A percentile compares a stretch with the other conserved stretches of the same genome.
These are phyloP conservation scores for Ogataea degrootiae DNA, from an alignment of 805 yeast genomes.

Conservation along the genomic window DNA sequence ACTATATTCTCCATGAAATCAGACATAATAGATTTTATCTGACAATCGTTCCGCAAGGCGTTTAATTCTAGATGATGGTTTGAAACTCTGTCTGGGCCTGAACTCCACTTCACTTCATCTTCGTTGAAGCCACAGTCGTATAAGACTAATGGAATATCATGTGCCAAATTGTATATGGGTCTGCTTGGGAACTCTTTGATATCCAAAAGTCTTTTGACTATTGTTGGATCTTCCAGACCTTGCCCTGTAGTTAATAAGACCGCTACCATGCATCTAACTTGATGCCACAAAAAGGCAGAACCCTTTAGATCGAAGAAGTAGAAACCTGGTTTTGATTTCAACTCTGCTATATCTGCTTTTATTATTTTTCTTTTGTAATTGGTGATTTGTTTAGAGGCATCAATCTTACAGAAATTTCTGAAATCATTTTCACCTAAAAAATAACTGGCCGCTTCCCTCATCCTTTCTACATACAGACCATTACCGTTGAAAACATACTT, in stretches of 20 bases:
- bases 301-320: constrained; percentile 78
- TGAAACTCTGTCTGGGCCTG: constrained; percentile 29
- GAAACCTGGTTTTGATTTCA: constrained; percentile 31
- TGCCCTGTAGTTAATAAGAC: constrained; percentile 78
- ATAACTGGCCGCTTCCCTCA: constrained; percentile 62
- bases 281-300: constrained; percentile 94
- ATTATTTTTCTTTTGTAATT: constrained; percentile 66
- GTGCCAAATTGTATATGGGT: constrained; percentile 85
- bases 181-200: constrained; percentile 50
- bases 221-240: constrained; percentile 53
- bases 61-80: constrained; percentile 40
- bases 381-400: constrained; percentile 88
- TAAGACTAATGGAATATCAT: constrained; percentile 80
- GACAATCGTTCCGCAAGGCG: constrained; percentile 51
- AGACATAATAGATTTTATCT: constrained; percentile 51
- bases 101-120: constrained; percentile 59
- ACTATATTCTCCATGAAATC: constrained; percentile 41
- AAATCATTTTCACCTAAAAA: constrained; percentile 82
- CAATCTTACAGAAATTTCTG: constrained; percentile 90
- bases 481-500: constrained; percentile 66
- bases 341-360: constrained; percentile 23
- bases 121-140: constrained; percentile 75
- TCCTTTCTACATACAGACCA: constrained; percentile 55
- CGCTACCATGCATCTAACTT: constrained; percentile 94
- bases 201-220: constrained; percentile 59